These are phyloP conservation scores for Puya raimondii DNA, from an alignment of 176 grass and related monocot species.

Conservation along the genomic window DNA sequence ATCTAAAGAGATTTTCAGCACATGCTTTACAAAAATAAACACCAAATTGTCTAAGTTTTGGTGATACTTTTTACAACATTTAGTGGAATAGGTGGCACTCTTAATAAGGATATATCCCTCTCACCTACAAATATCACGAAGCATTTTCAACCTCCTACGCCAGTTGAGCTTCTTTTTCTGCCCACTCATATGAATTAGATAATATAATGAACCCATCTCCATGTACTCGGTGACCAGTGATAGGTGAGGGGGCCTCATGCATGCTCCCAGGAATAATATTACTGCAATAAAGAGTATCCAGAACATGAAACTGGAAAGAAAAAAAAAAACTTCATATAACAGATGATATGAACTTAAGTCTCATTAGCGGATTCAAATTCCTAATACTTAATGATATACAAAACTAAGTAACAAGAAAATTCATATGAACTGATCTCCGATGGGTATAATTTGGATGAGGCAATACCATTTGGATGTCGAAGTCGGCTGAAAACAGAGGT, in stretches of 20 bases:
- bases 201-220: conserved; percentile 95
- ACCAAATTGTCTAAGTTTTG: background rate
- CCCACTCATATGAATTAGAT: conserved; percentile 76
- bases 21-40: background rate
- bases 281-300: conserved; percentile 41
- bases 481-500: conserved; percentile 68
- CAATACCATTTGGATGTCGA: conserved; percentile 90
- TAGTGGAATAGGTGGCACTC: background rate
- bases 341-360: background rate
- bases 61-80: background rate
- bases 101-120: background rate
- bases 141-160: conserved; percentile 95
- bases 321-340: background rate
- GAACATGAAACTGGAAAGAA: background rate
- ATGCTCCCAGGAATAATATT: conserved; percentile 96
- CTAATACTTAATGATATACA: background rate
- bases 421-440: background rate
- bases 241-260: conserved; percentile 93
- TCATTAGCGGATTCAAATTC: background rate
- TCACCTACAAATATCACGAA: conserved; percentile 97
- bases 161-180: conserved; percentile 78
- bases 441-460: conserved; percentile 9
- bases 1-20: background rate
- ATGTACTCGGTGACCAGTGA: conserved; percentile 94
- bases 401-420: background rate